Conservation (phyloP, 257 asterid species). For the Mitragyna speciosa region DNA sequence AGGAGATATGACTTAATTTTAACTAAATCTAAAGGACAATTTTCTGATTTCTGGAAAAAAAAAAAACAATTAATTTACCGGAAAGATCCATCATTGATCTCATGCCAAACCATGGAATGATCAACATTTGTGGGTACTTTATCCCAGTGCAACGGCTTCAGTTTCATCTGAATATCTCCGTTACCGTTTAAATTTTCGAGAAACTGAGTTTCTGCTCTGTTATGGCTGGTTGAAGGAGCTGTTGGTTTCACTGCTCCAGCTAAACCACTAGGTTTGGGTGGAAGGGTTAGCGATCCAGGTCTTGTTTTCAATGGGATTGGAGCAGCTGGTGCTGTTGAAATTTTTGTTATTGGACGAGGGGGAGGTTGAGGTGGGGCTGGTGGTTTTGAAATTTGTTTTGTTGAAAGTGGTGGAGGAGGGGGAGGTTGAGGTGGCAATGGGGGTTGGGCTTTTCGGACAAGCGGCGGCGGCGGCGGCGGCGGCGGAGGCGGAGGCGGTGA, state of each 20-base stretch:
- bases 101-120: slow-evolving; percentile 91
- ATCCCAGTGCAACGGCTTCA: slow-evolving; percentile 93
- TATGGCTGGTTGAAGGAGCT: slow-evolving; percentile 19
- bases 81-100: slow-evolving; percentile 75
- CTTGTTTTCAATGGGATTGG: slow-evolving; percentile 17
- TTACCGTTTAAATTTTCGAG: slow-evolving; percentile 20
- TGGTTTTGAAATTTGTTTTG: slow-evolving; percentile 20
- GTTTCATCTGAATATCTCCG: slow-evolving; percentile 38
- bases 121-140: slow-evolving; percentile 68
- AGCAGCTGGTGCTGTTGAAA: slow-evolving; percentile 16
- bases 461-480: slow-evolving; percentile 34
- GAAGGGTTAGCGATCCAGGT: slow-evolving; percentile 39
- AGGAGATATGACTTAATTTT: no score
- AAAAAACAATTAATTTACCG: slow-evolving; percentile 50
- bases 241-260: slow-evolving; percentile 45
- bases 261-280: slow-evolving; percentile 26
- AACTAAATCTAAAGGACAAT: no score
- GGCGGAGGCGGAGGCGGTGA: slow-evolving; percentile 39
- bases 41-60: no score
- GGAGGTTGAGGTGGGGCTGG: slow-evolving; percentile 36
- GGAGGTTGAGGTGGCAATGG: slow-evolving; percentile 29
- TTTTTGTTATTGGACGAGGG: slow-evolving; percentile 32
- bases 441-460: neutral
- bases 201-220: slow-evolving; percentile 21
- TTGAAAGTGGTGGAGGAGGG: slow-evolving; percentile 35